Percentiles rank a stretch among this genome's conserved stretches.
These are phyloP conservation scores for Phytophthora quininea DNA, from an alignment of 352 stramenopile species.

Conservation along the genomic window DNA sequence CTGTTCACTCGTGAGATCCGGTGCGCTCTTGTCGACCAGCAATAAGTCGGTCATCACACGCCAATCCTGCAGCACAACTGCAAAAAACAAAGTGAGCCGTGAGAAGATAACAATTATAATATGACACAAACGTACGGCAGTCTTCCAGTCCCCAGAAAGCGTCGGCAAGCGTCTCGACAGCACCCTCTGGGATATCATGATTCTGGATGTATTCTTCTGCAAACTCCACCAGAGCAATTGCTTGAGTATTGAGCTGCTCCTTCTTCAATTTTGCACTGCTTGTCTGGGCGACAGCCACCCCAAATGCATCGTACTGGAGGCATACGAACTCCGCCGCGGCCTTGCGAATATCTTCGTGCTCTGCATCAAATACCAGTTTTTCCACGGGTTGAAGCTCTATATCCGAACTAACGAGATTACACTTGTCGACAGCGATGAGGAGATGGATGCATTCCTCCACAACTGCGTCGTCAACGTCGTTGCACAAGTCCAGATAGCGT, in stretches of 20 bases:
- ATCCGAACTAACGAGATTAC: constrained; percentile 80
- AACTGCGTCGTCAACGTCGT: constrained; percentile 77
- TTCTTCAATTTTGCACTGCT: constrained; percentile 70
- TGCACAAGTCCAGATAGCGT: constrained; percentile 82
- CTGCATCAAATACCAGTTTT: constrained; percentile 80
- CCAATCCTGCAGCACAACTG: constrained; percentile 88
- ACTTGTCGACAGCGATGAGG: constrained; percentile 83
- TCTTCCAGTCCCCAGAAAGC: constrained; percentile 88
- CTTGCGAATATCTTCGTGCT: constrained; percentile 77
- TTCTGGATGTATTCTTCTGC: constrained; percentile 86
- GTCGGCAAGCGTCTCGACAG: constrained; percentile 80
- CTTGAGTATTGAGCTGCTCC: constrained; percentile 86
- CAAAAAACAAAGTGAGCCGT: constrained; percentile 12
- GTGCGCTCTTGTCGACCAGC: constrained; percentile 80
- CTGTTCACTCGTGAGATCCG: constrained; percentile 80
- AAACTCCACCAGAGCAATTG: constrained; percentile 90
- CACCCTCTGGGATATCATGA: constrained; percentile 55
- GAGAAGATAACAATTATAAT: neutral
- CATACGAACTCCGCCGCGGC: constrained; percentile 87
- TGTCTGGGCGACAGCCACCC: constrained; percentile 68
- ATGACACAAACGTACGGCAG: constrained; percentile 65
- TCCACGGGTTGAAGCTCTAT: constrained; percentile 80
- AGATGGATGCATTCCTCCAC: constrained; percentile 74
- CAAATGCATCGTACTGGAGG: constrained; percentile 89
- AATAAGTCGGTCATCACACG: constrained; percentile 76